Conservation (phyloP, 257 asterid species). For the Anisodus acutangulus region DNA sequence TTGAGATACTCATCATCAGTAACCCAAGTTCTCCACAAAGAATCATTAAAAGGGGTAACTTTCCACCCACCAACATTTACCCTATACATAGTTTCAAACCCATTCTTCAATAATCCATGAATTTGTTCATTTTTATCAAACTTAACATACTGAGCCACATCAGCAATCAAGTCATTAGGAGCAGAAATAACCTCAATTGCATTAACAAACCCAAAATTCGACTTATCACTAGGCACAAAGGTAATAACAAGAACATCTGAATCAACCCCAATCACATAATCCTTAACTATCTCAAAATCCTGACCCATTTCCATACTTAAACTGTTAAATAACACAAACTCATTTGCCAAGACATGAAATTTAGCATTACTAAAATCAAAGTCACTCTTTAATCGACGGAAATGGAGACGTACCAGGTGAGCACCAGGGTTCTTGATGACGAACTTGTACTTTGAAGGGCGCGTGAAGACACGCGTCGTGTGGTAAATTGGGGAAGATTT, state of each 20-base stretch:
- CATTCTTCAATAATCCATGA: conserved; percentile 60
- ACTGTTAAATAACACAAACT: conserved; percentile 57
- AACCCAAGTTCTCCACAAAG: conserved; percentile 90
- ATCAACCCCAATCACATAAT: conserved; percentile 62
- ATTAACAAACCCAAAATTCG: conserved; percentile 67
- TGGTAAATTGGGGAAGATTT: conserved; percentile 59
- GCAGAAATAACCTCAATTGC: conserved; percentile 91
- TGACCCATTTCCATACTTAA: conserved; percentile 43
- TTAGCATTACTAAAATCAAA: conserved; percentile 45
- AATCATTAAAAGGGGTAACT: conserved; percentile 93
- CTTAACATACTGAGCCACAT: conserved; percentile 57
- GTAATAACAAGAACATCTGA: conserved; percentile 55
- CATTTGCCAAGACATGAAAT: conserved; percentile 85
- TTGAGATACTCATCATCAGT: conserved; percentile 61
- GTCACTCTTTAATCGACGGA: conserved; percentile 39
- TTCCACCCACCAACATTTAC: conserved; percentile 81
- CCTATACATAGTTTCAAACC: conserved; percentile 75
- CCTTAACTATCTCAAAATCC: conserved; percentile 56
- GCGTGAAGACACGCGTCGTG: conserved; percentile 69
- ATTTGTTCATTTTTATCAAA: conserved; percentile 52
- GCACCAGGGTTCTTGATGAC: conserved; percentile 55
- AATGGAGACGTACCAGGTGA: conserved; percentile 88
- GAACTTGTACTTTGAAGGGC: conserved; percentile 66
- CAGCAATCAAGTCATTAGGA: conserved; percentile 72
- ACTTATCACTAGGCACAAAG: conserved; percentile 55